These are phyloP conservation scores for Colletotrichum lupini DNA, from an alignment of 2,329 filamentous ascomycete genomes.

Conservation along the genomic window DNA sequence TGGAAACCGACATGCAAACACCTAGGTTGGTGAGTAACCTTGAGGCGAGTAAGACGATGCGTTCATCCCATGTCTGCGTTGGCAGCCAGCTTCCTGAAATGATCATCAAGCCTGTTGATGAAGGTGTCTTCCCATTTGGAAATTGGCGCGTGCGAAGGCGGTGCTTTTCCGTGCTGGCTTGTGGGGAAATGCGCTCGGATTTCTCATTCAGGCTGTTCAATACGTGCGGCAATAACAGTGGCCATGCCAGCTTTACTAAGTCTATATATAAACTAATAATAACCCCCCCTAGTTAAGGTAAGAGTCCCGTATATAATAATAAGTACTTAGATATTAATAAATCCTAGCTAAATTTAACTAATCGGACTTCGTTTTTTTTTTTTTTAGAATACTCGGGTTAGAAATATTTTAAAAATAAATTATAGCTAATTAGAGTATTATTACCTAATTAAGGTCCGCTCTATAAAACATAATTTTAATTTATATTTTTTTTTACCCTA, in stretches of 20 bases:
- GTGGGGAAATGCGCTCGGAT: neutral
- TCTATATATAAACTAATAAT: too few relatives aligned
- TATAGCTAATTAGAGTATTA: too few relatives aligned
- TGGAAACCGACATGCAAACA: neutral
- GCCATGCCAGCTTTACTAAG: neutral
- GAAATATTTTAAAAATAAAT: too few relatives aligned
- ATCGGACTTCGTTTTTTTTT: too few relatives aligned
- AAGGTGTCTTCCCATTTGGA: neutral
- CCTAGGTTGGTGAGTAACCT: neutral
- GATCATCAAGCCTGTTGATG: neutral
- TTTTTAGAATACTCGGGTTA: too few relatives aligned
- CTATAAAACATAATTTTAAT: too few relatives aligned
- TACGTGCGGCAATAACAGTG: neutral
- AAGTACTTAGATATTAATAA: too few relatives aligned
- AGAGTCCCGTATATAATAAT: too few relatives aligned
- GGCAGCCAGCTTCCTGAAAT: constrained; percentile 15
- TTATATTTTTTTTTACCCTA: too few relatives aligned
- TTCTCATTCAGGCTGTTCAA: constrained; percentile 5
- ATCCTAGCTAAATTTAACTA: too few relatives aligned
- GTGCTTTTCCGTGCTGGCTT: constrained; percentile 14
- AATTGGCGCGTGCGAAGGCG: neutral
- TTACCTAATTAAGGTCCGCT: too few relatives aligned
- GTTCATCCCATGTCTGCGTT: neutral
- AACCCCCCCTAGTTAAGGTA: too few relatives aligned
- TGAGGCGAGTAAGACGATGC: neutral